Evolutionary conservation across 2,329 filamentous ascomycete genomes (phyloP), one percentile per base, ranked within the genome.

Genomic region (Mollisia scopiformis): DNA sequence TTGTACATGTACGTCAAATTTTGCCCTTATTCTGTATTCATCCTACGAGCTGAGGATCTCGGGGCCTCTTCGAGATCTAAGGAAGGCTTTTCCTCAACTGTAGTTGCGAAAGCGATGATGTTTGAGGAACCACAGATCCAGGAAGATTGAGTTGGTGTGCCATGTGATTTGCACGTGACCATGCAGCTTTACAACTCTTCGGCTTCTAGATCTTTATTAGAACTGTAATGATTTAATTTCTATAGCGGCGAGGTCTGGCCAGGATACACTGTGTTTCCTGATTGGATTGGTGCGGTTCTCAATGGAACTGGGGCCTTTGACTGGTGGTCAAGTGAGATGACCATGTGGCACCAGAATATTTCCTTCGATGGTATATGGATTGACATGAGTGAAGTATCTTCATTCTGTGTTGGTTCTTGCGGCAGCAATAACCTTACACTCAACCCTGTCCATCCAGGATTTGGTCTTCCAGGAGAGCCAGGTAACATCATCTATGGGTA

Each of bases 181-280:
- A n/a, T n/a, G n/a, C n/a, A n/a, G n/a, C n/a, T n/a, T n/a, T n/a
- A n/a, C n/a, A n/a, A n/a, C n/a, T n/a, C n/a, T n/a, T n/a, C n/a
- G n/a, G n/a, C n/a, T n/a, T n/a, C n/a, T n/a, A n/a, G n/a, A n/a
- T n/a, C n/a, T n/a, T n/a, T n/a, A n/a, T n/a, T n/a, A n/a, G n/a
- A n/a, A n/a, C n/a, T n/a, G n/a, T n/a, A n/a, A n/a, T n/a, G n/a
- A n/a, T n/a, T n/a, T n/a, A n/a, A n/a, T n/a, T n/a, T n/a, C n/a
- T n/a, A n/a, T 62, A 76, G 82, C 19, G 85, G 89, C 28, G 82
- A 86, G 7, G 89, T 93, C 23, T 93, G 90, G 90, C 89, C 90
- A 14, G 90, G 90, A 23, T 84, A 84, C 60, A 87, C 88, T 0
- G 64, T 85, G 8, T 92, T 86, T 73, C 88, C 88, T 0, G 91